Evolutionary conservation across 139 green algal genomes (phyloP).

Genomic region (Micractinium sp.): DNA sequence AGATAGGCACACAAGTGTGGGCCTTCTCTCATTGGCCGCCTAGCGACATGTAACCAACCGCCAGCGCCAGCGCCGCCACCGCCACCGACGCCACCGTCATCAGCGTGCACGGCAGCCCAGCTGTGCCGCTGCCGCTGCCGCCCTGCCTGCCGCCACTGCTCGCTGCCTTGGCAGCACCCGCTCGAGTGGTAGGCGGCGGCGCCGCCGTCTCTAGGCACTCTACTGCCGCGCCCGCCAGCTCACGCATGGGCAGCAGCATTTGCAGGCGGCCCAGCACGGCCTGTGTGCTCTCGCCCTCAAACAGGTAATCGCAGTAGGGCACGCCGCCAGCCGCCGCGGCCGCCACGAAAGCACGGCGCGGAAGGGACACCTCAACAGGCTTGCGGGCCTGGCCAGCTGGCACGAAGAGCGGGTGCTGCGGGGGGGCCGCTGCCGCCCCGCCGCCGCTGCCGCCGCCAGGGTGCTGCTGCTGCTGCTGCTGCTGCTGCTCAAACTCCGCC

Average conservation of each 20-base stretch:
- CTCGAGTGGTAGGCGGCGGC: background rate
- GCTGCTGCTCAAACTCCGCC: background rate
- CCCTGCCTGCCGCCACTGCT: background rate
- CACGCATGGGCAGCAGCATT: slow-evolving; percentile 12
- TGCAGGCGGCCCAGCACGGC: slow-evolving; percentile 20
- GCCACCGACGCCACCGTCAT: background rate
- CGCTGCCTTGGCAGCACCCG: background rate
- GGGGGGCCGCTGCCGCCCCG: background rate
- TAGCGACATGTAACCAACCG: slow-evolving; percentile 11
- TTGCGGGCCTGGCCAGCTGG: background rate
- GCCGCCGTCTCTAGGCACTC: slow-evolving; percentile 17
- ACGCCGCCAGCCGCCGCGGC: background rate
- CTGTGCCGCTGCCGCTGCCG: background rate
- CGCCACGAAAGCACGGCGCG: slow-evolving; percentile 14
- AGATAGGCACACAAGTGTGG: too few relatives aligned
- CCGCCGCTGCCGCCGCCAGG: background rate
- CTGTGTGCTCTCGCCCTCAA: slow-evolving; percentile 24
- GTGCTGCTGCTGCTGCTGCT: background rate
- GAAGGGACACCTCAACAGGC: background rate
- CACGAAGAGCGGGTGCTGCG: background rate
- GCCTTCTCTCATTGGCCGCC: background rate
- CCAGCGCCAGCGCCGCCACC: slow-evolving; percentile 14
- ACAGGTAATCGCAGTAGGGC: slow-evolving; percentile 18
- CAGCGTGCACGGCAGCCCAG: background rate
- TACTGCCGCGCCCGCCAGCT: background rate